A percentile compares a stretch with the other conserved stretches of the same genome.
Conservation (phyloP, 2,329 filamentous ascomycete genomes). For the Paraphaeosphaeria minitans region DNA sequence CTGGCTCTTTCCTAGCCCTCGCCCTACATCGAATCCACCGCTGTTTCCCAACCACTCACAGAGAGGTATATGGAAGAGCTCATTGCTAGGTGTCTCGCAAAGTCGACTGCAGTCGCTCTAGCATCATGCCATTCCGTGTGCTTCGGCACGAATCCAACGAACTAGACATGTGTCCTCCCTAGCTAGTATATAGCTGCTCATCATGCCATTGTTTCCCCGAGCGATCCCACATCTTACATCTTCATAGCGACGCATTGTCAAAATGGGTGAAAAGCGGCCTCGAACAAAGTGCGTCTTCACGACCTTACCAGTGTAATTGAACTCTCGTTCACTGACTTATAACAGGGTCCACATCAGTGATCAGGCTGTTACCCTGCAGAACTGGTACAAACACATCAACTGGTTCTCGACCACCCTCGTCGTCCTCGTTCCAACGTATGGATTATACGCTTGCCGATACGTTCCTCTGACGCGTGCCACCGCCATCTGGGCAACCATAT, state of each 20-base stretch:
- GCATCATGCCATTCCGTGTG: slow-evolving; percentile 6
- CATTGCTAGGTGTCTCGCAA: slow-evolving; percentile 1
- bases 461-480: slow-evolving; percentile 75
- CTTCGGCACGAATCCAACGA: not conserved
- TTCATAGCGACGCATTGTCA: not conserved
- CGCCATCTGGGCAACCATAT: slow-evolving; percentile 71
- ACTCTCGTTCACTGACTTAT: slow-evolving; percentile 53
- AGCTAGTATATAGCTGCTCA: not conserved
- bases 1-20: not conserved
- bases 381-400: slow-evolving; percentile 91
- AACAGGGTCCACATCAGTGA: slow-evolving; percentile 83
- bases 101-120: not conserved
- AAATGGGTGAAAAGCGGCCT: not conserved
- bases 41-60: not conserved
- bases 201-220: not conserved
- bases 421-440: slow-evolving; percentile 73
- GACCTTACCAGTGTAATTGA: no score
- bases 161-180: not conserved
- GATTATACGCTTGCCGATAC: slow-evolving; percentile 76
- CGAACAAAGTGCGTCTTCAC: not conserved
- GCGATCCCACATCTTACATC: not conserved
- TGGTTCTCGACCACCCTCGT: slow-evolving; percentile 88
- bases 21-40: not conserved
- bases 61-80: not conserved
- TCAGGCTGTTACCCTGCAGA: slow-evolving; percentile 66